Conservation (phyloP, 441 rosid species). For the Gossypium schwendimanii region DNA sequence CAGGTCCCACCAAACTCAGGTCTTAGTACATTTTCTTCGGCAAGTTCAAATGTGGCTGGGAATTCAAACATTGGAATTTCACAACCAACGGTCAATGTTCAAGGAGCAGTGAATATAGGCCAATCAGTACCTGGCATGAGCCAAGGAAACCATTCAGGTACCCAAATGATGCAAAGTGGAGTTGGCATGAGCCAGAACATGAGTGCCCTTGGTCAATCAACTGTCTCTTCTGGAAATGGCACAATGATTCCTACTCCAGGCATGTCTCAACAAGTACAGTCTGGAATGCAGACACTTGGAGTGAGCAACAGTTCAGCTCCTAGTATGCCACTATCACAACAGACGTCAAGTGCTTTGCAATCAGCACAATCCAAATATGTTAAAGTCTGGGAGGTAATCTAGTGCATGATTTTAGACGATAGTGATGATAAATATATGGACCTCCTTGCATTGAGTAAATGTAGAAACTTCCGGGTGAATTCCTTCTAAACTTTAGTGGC, state of each 20-base stretch:
- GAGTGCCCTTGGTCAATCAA: slow-evolving; percentile 58
- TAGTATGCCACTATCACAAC: slow-evolving; percentile 68
- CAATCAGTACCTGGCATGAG: slow-evolving; percentile 54
- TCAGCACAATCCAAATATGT: slow-evolving; percentile 77
- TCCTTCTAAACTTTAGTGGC: not conserved
- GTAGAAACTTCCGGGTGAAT: slow-evolving; percentile 39
- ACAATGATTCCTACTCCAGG: slow-evolving; percentile 94
- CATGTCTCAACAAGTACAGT: slow-evolving; percentile 71
- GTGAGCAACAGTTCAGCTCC: slow-evolving; percentile 52
- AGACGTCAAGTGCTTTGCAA: slow-evolving; percentile 57
- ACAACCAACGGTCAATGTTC: slow-evolving; percentile 55
- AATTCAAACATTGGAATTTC: slow-evolving; percentile 65
- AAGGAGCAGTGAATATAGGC: slow-evolving; percentile 42
- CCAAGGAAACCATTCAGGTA: slow-evolving; percentile 78
- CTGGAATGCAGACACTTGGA: slow-evolving; percentile 66
- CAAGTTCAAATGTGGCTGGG: slow-evolving; percentile 54
- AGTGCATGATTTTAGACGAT: not conserved
- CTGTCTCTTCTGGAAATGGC: slow-evolving; percentile 57
- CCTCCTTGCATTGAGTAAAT: not conserved
- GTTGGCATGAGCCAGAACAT: slow-evolving; percentile 64
- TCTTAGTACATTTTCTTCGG: slow-evolving; percentile 53
- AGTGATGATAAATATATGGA: not conserved
- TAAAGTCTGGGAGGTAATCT: slow-evolving; percentile 88
- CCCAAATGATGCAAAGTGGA: slow-evolving; percentile 78
- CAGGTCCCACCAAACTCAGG: slow-evolving; percentile 59